Percentiles rank a stretch among this genome's conserved stretches.
These are phyloP conservation scores for Canariomyces notabilis DNA, from an alignment of 2,329 filamentous ascomycete genomes.

Conservation along the genomic window DNA sequence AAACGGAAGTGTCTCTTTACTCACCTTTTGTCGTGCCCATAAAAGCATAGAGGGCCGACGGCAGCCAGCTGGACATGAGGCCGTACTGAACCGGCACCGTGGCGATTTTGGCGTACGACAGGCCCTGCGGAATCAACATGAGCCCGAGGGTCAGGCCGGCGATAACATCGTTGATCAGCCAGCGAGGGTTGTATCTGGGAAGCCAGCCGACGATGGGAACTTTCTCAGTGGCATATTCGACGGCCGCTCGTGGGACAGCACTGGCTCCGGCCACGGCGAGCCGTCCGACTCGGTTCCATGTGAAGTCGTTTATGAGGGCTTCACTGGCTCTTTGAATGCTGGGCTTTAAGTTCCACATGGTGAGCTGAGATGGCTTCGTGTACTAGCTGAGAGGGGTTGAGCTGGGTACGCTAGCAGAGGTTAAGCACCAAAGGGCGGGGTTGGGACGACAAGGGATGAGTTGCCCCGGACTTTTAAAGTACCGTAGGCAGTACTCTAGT, in stretches of 20 bases:
- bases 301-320: conserved; percentile 35
- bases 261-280: conserved; percentile 28
- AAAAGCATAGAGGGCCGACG: conserved; percentile 51
- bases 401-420: too few relatives aligned
- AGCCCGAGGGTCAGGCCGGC: conserved; percentile 57
- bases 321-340: conserved; percentile 27
- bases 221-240: conserved; percentile 55
- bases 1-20: background rate
- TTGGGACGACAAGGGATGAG: too few relatives aligned
- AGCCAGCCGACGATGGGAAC: conserved; percentile 60
- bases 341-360: too few relatives aligned
- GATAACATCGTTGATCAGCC: conserved; percentile 57
- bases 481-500: too few relatives aligned
- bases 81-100: conserved; percentile 57
- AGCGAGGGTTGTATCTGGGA: conserved; percentile 55
- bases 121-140: conserved; percentile 55
- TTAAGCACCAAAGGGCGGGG: too few relatives aligned
- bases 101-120: conserved; percentile 60
- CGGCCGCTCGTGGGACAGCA: conserved; percentile 47
- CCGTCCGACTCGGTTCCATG: conserved; percentile 31
- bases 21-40: conserved; percentile 59
- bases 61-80: conserved; percentile 56
- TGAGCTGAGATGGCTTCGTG: conserved; percentile 23
- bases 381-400: too few relatives aligned
- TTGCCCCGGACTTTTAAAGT: too few relatives aligned